Evolutionary conservation across 169 alveolate genomes (phyloP), one percentile per base, ranked within the genome.

Genomic region (Ichthyophthirius multifiliis): DNA sequence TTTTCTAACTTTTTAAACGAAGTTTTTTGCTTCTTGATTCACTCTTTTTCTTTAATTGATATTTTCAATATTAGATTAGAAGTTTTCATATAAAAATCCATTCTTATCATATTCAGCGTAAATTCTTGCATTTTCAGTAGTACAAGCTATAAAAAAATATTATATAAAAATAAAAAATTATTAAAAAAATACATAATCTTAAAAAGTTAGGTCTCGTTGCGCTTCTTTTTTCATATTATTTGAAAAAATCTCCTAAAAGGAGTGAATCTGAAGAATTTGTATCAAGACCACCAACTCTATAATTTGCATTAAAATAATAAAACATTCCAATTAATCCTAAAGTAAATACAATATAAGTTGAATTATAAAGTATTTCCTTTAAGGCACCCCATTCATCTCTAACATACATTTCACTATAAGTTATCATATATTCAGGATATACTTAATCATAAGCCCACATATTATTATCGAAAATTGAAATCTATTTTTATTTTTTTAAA

Each of bases 371-470:
- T 20, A 31, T 41, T 30, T 43, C 62, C 47, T 30, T 44, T 20
- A 30, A 74, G 43, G 13, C 39, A 15, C 46, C 39, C 48, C 41
- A 43, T 65, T 78, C 65, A 44, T 78, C 84, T 64, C 15, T 7
- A 41, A 45, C n/a, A 18, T 35, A 35, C 6, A 64, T 64, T 65
- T 65, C 48, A 78, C 75, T 78, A 31, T 63, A 65, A 34, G 67
- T 63, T 20, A 78, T 78, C 18, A 78, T 47, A 30, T 78, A 78
- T 65, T 78, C 84, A 64, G 84, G 84, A 62, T 63, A 63, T 32
- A 65, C 78, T n/a, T 67, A 18, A 45, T 75, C 67, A 32, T 78
- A 78, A 34, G 44, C 43, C 84, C 84, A 78, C 73, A 78, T 44
- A 43, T 65, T 65, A 31, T 67, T 65, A 65, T 78, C 84, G 31